phyloP scores from a whole-genome alignment of 495 filamentous ascomycete species.

The Pyronema omphalodes region DNA sequence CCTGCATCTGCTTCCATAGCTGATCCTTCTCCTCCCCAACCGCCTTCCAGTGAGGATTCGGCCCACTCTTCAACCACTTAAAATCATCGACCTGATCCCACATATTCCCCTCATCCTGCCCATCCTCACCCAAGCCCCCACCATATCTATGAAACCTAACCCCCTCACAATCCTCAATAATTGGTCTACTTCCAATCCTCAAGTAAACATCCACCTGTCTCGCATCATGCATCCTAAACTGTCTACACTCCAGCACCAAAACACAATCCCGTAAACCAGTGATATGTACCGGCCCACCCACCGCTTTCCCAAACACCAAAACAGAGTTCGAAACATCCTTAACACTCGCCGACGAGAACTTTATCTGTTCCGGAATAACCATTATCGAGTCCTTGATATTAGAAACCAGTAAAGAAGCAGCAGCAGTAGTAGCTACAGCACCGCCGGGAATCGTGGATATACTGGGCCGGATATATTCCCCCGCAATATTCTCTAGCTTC shows the following conservation, averaged over 20 bases:
- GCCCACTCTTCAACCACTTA: conserved; percentile 78
- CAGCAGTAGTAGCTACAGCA: conserved; percentile 42
- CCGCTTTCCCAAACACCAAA: conserved; percentile 49
- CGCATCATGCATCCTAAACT: conserved; percentile 84
- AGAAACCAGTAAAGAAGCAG: conserved; percentile 53
- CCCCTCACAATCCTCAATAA: conserved; percentile 72
- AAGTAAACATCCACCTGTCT: conserved; percentile 64
- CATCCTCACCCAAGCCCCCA: background rate
- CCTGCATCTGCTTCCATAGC: conserved; percentile 18
- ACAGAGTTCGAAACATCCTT: conserved; percentile 50
- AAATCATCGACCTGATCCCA: conserved; percentile 93
- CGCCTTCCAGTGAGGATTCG: conserved; percentile 76
- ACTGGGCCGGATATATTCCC: conserved; percentile 44
- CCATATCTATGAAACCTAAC: conserved; percentile 58
- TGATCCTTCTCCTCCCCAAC: conserved; percentile 39
- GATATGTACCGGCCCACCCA: conserved; percentile 63
- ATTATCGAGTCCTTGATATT: conserved; percentile 57
- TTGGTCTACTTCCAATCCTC: conserved; percentile 61
- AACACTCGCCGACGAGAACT: conserved; percentile 57
- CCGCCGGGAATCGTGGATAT: too few species aligned
- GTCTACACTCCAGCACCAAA: conserved; percentile 56
- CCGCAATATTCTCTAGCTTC: background rate
- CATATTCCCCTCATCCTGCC: conserved; percentile 34
- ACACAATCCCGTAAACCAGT: conserved; percentile 56
- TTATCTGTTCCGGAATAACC: conserved; percentile 37